A percentile compares a stretch with the other conserved stretches of the same genome.
These are phyloP conservation scores for Teunomyces gatunensis DNA, from an alignment of 805 yeast species.

Conservation along the genomic window DNA sequence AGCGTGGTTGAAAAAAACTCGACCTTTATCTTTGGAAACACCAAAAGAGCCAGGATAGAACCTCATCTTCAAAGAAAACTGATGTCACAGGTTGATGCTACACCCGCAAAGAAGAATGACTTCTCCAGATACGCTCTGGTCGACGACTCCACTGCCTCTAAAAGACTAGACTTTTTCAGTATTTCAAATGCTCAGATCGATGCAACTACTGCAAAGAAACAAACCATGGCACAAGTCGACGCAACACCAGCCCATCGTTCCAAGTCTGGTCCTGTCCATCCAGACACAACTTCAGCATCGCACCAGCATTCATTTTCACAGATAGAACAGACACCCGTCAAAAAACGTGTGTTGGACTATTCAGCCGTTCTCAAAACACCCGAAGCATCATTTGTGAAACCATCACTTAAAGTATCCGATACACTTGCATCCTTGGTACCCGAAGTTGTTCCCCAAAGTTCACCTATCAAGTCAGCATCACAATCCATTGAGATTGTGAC, in stretches of 20 bases:
- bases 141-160: slow-evolving; percentile 11
- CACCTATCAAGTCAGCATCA: slow-evolving; percentile 3
- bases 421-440: not conserved
- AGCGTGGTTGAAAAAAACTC: slow-evolving; percentile 11
- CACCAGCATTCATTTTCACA: slow-evolving; percentile 15
- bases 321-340: slow-evolving; percentile 30
- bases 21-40: slow-evolving; percentile 28
- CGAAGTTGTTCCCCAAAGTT: not conserved
- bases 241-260: slow-evolving; percentile 7
- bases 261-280: not conserved
- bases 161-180: not conserved
- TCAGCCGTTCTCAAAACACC: slow-evolving; percentile 9
- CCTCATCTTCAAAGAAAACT: not conserved
- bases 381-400: slow-evolving; percentile 8
- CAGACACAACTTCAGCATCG: not conserved
- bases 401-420: not conserved
- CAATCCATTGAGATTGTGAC: not conserved
- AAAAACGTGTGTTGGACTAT: slow-evolving; percentile 6
- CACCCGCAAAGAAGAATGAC: not conserved
- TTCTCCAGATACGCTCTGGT: slow-evolving; percentile 16
- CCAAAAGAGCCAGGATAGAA: slow-evolving; percentile 18
- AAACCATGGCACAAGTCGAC: slow-evolving; percentile 6
- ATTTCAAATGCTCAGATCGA: not conserved
- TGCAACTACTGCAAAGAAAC: slow-evolving; percentile 24
- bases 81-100: slow-evolving; percentile 20